phyloP scores from a whole-genome alignment of 352 stramenopile genomes.

The Pythium pyrilobum region DNA sequence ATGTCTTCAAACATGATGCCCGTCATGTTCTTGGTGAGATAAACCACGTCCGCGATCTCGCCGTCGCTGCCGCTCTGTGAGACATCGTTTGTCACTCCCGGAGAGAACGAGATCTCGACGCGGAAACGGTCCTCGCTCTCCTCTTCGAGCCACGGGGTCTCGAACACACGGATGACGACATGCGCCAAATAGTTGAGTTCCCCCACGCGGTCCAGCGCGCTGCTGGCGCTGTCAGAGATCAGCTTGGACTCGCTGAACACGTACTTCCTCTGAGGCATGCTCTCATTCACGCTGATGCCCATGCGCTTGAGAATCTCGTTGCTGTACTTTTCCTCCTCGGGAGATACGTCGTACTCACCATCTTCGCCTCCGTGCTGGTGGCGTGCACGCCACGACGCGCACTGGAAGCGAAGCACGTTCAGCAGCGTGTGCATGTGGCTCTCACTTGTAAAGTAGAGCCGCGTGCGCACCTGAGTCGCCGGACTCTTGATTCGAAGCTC shows the following conservation, averaged over 20 bases:
- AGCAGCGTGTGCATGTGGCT: slow-evolving; percentile 98
- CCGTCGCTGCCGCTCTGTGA: slow-evolving; percentile 12
- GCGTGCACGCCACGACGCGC: slow-evolving; percentile 55
- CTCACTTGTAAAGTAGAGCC: slow-evolving; percentile 99
- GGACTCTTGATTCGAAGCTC: slow-evolving; percentile 96
- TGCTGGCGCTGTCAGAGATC: slow-evolving; percentile 62
- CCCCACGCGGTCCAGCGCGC: slow-evolving; percentile 79
- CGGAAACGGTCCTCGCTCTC: slow-evolving; percentile 82
- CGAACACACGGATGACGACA: slow-evolving; percentile 98
- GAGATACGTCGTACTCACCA: slow-evolving; percentile 66
- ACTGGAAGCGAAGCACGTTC: slow-evolving; percentile 95
- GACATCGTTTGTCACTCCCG: slow-evolving; percentile 52
- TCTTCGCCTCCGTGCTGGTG: slow-evolving; percentile 51
- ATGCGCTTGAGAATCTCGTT: slow-evolving; percentile 83
- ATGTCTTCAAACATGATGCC: slow-evolving; percentile 88
- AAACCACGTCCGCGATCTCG: slow-evolving; percentile 66
- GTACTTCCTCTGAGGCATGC: slow-evolving; percentile 76
- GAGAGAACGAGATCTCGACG: slow-evolving; percentile 83
- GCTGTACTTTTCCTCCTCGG: slow-evolving; percentile 79
- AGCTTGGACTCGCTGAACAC: slow-evolving; percentile 78
- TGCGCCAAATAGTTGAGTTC: slow-evolving; percentile 99
- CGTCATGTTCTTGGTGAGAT: slow-evolving; percentile 82
- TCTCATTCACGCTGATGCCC: slow-evolving; percentile 79
- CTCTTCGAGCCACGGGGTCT: slow-evolving; percentile 87
- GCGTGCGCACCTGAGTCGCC: slow-evolving; percentile 88